phyloP scores from a whole-genome alignment of 1,139 yeast species.

The Saccharomyces uvarum region DNA sequence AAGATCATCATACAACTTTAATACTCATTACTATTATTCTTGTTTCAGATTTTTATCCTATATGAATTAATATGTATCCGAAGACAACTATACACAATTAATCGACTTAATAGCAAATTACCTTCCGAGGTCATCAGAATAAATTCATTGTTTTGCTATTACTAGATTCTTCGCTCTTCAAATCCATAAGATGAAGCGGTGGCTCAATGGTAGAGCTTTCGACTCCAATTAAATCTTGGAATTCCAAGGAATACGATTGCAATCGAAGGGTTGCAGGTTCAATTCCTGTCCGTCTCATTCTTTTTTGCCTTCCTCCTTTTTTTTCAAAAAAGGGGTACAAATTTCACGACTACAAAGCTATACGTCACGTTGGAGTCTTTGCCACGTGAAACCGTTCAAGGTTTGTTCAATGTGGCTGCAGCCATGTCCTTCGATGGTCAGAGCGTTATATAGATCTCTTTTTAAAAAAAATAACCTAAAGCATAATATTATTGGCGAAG shows the following conservation, averaged over 20 bases:
- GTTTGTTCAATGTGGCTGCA: not conserved
- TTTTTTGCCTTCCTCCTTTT: constrained; percentile 13
- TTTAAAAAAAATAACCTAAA: not conserved
- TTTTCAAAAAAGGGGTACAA: not conserved
- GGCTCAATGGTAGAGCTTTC: constrained; percentile 93
- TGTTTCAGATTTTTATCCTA: too few relatives aligned
- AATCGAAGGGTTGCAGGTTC: constrained; percentile 72
- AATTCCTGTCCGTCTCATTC: constrained; percentile 66
- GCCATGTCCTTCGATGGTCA: not conserved
- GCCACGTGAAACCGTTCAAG: not conserved
- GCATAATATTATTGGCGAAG: not conserved
- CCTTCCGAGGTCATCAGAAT: not conserved
- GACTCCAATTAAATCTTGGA: constrained; percentile 55
- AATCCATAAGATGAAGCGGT: constrained; percentile 54
- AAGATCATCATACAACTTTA: too few relatives aligned
- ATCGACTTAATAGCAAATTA: not conserved
- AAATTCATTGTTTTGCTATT: too few relatives aligned
- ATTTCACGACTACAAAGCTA: not conserved
- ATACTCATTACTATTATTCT: too few relatives aligned
- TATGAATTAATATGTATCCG: too few relatives aligned
- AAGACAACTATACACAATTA: too few relatives aligned
- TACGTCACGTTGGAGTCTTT: not conserved
- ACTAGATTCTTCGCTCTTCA: too few relatives aligned
- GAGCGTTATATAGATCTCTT: not conserved
- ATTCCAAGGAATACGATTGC: constrained; percentile 31